Percentiles rank a stretch among this genome's conserved stretches.
Conservation (phyloP, 2,329 filamentous ascomycete genomes). For the Fusarium sp. region DNA sequence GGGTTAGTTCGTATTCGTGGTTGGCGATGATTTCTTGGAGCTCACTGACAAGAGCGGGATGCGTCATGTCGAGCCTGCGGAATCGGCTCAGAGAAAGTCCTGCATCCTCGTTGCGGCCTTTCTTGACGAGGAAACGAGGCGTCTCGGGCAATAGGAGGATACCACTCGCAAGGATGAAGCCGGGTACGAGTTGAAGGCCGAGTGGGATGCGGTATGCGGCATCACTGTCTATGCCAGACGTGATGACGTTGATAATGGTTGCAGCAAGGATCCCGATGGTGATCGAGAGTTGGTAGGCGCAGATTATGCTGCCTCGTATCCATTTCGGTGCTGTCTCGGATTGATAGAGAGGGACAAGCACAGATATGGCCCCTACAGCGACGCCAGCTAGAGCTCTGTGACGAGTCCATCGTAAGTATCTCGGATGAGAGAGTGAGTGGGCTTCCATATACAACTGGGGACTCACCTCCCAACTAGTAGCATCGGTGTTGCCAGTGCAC, state of each 20-base stretch:
- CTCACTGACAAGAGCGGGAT: constrained; percentile 77
- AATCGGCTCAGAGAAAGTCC: constrained; percentile 74
- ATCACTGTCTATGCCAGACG: constrained; percentile 62
- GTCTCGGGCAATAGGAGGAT: constrained; percentile 81
- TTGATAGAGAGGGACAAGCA: constrained; percentile 82
- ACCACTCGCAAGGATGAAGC: constrained; percentile 73
- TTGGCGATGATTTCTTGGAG: constrained; percentile 78
- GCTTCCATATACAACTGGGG: not conserved
- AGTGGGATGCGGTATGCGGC: constrained; percentile 80
- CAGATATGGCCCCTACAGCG: constrained; percentile 75
- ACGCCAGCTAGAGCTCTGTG: constrained; percentile 72
- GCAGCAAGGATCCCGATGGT: constrained; percentile 75
- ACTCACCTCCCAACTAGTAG: constrained; percentile 70
- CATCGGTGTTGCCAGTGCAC: constrained; percentile 66
- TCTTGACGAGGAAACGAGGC: constrained; percentile 79
- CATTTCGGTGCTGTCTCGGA: constrained; percentile 85
- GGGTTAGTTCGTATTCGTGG: constrained; percentile 75
- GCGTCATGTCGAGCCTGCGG: constrained; percentile 75
- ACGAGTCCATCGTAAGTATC: constrained; percentile 10
- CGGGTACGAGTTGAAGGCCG: constrained; percentile 78
- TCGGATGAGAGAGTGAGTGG: not conserved
- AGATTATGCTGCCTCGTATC: constrained; percentile 80
- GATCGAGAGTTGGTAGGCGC: constrained; percentile 79
- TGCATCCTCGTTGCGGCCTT: constrained; percentile 70
- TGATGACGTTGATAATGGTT: constrained; percentile 74